These are phyloP conservation scores for Cyberlindnera xylosilytica DNA, from an alignment of 805 yeast species.

Conservation along the genomic window DNA sequence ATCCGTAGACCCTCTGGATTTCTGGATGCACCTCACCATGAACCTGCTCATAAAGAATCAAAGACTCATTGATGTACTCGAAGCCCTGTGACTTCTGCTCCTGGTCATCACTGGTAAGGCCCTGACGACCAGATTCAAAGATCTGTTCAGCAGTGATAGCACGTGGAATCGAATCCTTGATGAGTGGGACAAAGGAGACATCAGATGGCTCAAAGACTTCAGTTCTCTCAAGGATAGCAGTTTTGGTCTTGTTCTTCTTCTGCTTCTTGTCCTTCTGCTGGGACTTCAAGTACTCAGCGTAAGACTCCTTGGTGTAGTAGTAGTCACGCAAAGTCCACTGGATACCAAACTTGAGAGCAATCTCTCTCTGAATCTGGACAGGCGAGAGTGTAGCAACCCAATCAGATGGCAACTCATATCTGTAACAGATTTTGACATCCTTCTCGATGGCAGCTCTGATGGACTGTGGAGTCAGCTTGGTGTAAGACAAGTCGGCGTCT, in stretches of 20 bases:
- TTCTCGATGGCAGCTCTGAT: conserved; percentile 43
- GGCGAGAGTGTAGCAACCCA: conserved; percentile 46
- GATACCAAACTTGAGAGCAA: conserved; percentile 77
- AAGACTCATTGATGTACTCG: conserved; percentile 63
- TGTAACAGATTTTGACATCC: conserved; percentile 61
- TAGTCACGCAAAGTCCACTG: conserved; percentile 62
- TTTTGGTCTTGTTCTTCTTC: conserved; percentile 16
- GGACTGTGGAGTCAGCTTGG: conserved; percentile 42
- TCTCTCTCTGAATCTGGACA: conserved; percentile 54
- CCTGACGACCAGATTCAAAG: conserved; percentile 54
- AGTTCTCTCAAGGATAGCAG: conserved; percentile 10
- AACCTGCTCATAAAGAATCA: conserved; percentile 74
- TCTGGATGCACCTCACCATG: conserved; percentile 79
- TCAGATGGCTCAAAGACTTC: conserved; percentile 59
- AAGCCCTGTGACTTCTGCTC: conserved; percentile 54
- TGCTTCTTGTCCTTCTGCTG: conserved; percentile 36
- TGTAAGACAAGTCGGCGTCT: conserved; percentile 37
- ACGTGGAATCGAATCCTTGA: conserved; percentile 66
- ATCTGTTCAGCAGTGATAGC: conserved; percentile 73
- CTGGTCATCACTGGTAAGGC: conserved; percentile 16
- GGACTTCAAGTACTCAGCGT: conserved; percentile 22
- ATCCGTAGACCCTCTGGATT: conserved; percentile 66
- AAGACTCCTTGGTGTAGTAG: conserved; percentile 35
- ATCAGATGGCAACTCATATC: conserved; percentile 48
- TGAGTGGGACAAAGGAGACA: conserved; percentile 69